Evolutionary conservation across 371 early-diverging fungal genomes (phyloP), one percentile per base, ranked within the genome.

Genomic region (Coemansia sp.): DNA sequence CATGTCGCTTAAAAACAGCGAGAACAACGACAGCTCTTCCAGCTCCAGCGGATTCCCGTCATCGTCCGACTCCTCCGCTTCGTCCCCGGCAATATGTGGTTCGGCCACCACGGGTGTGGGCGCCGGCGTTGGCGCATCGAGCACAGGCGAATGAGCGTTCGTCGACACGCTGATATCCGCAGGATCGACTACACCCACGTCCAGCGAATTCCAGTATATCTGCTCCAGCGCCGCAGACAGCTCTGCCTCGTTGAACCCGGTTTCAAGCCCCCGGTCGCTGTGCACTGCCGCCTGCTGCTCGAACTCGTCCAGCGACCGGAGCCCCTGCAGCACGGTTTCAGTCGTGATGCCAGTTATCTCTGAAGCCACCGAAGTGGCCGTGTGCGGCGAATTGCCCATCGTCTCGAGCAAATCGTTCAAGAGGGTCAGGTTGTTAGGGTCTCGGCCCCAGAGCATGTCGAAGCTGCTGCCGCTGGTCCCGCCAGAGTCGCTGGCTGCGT

Each of bases 201-300:
- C 67, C 14, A 70, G 35, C 16, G 70, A 66, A 4, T 53, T 52
- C 70, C 74, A 69, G 62, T 62, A 69, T 34, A 74, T 64, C 54
- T 74, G 74, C 58, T 65, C 70, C 36, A 74, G 62, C 30, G 70
- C 74, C 9, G 71, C 74, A 10, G 74, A 74, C 38, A 74, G 61
- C 49, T 74, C 74, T 0, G 55, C 72, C 52, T 71, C 63, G 16
- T 68, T 70, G 41, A 38, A 38, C 32, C 49, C 34, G 13, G 11
- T 39, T 5, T 6, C 32, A 10, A 14, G 9, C 35, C 14, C 39
- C 7, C 9, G 42, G 9, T 65, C 59, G 1, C 60, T 34, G 41
- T 63, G 62, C 13, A 57, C 47, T 10, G 74, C 69, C 4, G 65
- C 73, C 14, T 62, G 69, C 2, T 62, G 65, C 62, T 74, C 74